A percentile compares a stretch with the other conserved stretches of the same genome.
These are phyloP conservation scores for Primulina eburnea DNA, from an alignment of 257 asterid species.

Conservation along the genomic window DNA sequence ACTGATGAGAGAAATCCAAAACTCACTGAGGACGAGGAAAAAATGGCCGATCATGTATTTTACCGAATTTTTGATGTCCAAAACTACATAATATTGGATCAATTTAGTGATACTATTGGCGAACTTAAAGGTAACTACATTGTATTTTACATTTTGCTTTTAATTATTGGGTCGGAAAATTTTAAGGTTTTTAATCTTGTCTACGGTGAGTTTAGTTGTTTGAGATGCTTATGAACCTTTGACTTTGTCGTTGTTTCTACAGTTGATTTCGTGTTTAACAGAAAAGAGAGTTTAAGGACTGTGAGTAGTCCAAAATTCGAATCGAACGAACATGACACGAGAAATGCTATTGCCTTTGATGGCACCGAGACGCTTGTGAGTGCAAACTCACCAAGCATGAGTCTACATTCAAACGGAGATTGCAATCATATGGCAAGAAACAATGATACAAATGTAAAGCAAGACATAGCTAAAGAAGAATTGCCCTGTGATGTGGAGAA, in stretches of 20 bases:
- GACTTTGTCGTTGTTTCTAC: conserved; percentile 43
- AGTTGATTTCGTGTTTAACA: conserved; percentile 72
- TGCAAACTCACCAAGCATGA: neutral
- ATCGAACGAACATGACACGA: too few species aligned
- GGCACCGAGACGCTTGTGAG: conserved; percentile 28
- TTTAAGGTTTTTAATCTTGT: conserved; percentile 9
- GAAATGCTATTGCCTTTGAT: conserved; percentile 19
- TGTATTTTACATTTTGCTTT: neutral
- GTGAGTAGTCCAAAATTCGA: neutral
- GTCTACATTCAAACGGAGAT: conserved; percentile 26
- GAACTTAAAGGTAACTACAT: conserved; percentile 53
- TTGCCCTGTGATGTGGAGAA: conserved; percentile 27
- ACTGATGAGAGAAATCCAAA: conserved; percentile 68
- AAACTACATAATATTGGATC: conserved; percentile 45
- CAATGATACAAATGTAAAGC: conserved; percentile 26
- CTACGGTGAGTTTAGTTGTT: conserved; percentile 14
- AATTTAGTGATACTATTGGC: conserved; percentile 56
- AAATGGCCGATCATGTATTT: conserved; percentile 67
- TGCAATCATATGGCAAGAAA: conserved; percentile 16
- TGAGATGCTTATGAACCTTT: conserved; percentile 30
- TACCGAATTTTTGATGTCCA: conserved; percentile 74
- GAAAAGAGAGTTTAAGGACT: conserved; percentile 31
- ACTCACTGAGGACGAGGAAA: conserved; percentile 58
- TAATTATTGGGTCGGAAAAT: neutral
- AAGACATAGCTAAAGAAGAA: conserved; percentile 23